These are phyloP conservation scores for Phialophora macrospora DNA, from an alignment of 2,329 filamentous ascomycete genomes.

Conservation along the genomic window DNA sequence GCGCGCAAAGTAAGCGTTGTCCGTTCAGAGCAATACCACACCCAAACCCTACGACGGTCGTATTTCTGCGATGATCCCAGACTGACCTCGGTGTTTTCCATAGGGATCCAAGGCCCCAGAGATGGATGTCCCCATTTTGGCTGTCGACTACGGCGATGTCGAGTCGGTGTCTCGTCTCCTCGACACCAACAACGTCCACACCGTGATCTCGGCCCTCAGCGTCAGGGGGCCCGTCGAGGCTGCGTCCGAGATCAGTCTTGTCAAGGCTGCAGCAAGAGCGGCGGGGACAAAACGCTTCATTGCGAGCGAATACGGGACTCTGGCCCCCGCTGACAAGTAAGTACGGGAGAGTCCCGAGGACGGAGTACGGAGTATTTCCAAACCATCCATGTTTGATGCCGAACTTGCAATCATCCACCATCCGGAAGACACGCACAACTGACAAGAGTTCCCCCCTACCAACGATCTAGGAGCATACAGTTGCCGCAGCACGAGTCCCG, in stretches of 20 bases:
- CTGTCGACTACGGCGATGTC: slow-evolving; percentile 46
- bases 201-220: slow-evolving; percentile 52
- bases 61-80: too few relatives aligned
- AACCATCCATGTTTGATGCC: too few relatives aligned
- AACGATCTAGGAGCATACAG: slow-evolving; percentile 32
- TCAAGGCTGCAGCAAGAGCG: slow-evolving; percentile 51
- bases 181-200: slow-evolving; percentile 50
- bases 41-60: too few relatives aligned
- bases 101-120: slow-evolving; percentile 24
- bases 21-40: too few relatives aligned
- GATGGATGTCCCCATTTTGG: slow-evolving; percentile 35
- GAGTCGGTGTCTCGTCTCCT: slow-evolving; percentile 40
- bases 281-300: slow-evolving; percentile 49
- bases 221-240: slow-evolving; percentile 42
- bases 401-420: not conserved
- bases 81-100: not conserved
- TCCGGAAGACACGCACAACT: not conserved
- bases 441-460: not conserved
- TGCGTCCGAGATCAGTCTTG: slow-evolving; percentile 50
- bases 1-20: slow-evolving; percentile 50
- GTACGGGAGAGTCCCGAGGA: not conserved
- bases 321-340: slow-evolving; percentile 10
- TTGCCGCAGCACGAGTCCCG: slow-evolving; percentile 43
- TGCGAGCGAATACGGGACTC: slow-evolving; percentile 47
- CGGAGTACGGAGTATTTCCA: too few relatives aligned